Percentiles rank a stretch among this genome's conserved stretches.
Evolutionary conservation across 495 filamentous ascomycete species (phyloP).

Genomic region (Aspergillus bridgeri): DNA sequence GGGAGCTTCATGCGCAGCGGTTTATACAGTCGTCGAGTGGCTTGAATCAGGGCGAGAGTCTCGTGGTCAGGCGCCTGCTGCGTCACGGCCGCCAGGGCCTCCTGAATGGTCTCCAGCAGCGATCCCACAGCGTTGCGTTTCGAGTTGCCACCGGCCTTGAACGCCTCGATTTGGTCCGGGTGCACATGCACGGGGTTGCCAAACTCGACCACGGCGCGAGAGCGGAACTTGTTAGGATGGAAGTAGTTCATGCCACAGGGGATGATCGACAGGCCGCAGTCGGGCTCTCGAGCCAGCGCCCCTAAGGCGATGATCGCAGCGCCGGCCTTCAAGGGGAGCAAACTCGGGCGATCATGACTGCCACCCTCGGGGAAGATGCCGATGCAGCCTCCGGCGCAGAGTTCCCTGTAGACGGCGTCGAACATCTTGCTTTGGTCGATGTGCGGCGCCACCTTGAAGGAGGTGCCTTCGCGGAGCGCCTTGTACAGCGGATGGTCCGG

Average conservation of each 20-base stretch:
- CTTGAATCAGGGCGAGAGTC: conserved; percentile 93
- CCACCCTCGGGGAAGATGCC: conserved; percentile 98
- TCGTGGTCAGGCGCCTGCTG: conserved; percentile 94
- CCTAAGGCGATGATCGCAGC: conserved; percentile 98
- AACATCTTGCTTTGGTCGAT: conserved; percentile 94
- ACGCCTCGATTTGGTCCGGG: conserved; percentile 75
- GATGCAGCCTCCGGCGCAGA: conserved; percentile 81
- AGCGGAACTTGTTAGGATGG: conserved; percentile 98
- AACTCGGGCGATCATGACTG: conserved; percentile 91
- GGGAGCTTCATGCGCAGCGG: conserved; percentile 90
- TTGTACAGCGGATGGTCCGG: conserved; percentile 44
- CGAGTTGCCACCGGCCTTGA: conserved; percentile 62
- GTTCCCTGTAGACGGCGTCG: conserved; percentile 79
- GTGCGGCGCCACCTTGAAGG: conserved; percentile 86
- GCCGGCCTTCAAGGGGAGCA: conserved; percentile 94
- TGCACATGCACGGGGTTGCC: conserved; percentile 83
- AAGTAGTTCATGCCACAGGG: conserved; percentile 99
- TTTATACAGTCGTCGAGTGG: conserved; percentile 89
- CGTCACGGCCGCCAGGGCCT: conserved; percentile 81
- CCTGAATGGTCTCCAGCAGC: conserved; percentile 81
- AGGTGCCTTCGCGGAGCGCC: conserved; percentile 56
- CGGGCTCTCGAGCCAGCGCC: conserved; percentile 76
- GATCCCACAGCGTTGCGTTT: conserved; percentile 78
- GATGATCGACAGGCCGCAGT: conserved; percentile 92
- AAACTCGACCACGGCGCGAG: conserved; percentile 94